Conservation (phyloP, 2,329 filamentous ascomycete species). For the Coniochaeta sp. region DNA sequence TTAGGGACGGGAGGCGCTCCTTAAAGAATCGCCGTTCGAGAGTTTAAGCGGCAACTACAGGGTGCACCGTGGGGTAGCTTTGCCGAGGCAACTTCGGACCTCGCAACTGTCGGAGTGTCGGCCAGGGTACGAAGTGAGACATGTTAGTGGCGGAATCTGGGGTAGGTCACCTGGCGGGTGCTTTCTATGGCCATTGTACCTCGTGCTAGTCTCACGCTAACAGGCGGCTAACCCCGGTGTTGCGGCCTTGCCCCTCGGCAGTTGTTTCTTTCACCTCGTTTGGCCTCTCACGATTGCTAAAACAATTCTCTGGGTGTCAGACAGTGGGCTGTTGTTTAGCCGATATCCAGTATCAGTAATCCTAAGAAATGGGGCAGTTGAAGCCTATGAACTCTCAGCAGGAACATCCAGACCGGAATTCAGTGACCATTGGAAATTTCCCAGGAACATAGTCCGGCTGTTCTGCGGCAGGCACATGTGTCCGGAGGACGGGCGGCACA, state of each 20-base stretch:
- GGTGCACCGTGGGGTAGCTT: conserved; percentile 2
- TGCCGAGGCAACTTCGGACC: conserved; percentile 3
- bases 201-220: neutral
- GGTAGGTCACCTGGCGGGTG: neutral
- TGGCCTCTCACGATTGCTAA: no score
- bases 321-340: no score
- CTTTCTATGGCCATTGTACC: no score
- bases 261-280: neutral
- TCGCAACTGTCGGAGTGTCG: neutral
- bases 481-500: no score
- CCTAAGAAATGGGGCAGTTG: no score
- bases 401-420: no score
- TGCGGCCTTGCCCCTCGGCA: neutral
- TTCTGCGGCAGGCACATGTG: no score
- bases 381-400: no score
- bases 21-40: conserved; percentile 2
- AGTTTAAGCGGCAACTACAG: neutral
- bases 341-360: no score
- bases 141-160: neutral
- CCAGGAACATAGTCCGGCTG: no score
- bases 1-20: neutral
- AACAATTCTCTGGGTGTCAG: no score
- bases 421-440: no score
- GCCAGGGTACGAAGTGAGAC: neutral
- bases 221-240: neutral